These are phyloP conservation scores for Stephanodiscus minutulus DNA, from an alignment of 108 stramenopile species.

Conservation along the genomic window DNA sequence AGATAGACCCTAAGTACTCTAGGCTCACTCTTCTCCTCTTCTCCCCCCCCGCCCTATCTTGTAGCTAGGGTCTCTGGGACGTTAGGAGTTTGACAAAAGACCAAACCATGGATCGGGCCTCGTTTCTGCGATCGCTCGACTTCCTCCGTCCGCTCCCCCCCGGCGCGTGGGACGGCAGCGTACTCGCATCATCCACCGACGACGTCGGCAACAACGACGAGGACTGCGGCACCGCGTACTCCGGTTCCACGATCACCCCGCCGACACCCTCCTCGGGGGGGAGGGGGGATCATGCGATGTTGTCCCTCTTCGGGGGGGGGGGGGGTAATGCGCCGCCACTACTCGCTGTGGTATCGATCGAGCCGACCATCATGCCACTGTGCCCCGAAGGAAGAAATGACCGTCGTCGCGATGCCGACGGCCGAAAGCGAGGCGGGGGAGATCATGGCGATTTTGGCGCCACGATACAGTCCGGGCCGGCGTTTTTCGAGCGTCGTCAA, in stretches of 20 bases:
- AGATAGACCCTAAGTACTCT: too few species aligned
- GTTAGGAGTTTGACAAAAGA: too few species aligned
- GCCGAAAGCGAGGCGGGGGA: not conserved
- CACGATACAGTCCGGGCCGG: slow-evolving; percentile 10
- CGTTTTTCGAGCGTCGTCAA: slow-evolving; percentile 13
- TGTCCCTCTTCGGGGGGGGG: slow-evolving; percentile 15
- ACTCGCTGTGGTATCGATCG: slow-evolving; percentile 45
- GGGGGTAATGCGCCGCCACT: too few species aligned
- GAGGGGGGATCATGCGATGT: not conserved
- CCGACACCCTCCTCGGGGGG: slow-evolving; percentile 30
- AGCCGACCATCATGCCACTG: slow-evolving; percentile 13
- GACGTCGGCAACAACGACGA: not conserved
- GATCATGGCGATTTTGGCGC: not conserved
- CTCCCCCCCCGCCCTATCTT: too few species aligned
- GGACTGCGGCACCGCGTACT: slow-evolving; percentile 10
- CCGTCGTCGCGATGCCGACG: too few species aligned
- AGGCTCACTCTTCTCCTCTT: too few species aligned
- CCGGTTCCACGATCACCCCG: slow-evolving; percentile 30
- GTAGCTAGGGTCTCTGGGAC: too few species aligned
- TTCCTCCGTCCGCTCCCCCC: slow-evolving; percentile 34
- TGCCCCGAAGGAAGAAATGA: not conserved
- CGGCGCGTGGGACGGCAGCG: slow-evolving; percentile 12
- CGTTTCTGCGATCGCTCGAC: slow-evolving; percentile 37
- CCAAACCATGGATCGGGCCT: slow-evolving; percentile 41
- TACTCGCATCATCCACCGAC: not conserved